Conservation (phyloP, 73 alveolate genomes). For the Uronychia setigera region DNA sequence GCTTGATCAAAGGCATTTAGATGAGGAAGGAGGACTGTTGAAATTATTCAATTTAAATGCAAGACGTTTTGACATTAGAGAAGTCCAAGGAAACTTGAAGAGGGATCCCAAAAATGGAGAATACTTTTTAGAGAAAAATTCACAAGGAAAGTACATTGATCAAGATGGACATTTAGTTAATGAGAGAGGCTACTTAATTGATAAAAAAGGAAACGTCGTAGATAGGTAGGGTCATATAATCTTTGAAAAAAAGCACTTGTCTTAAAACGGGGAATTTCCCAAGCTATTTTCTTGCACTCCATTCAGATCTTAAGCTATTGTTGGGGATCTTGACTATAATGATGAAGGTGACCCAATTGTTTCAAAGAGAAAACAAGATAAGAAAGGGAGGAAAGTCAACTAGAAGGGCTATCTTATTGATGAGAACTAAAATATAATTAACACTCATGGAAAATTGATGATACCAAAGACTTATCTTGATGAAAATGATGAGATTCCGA, state of each 20-base stretch:
- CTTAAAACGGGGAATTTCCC: slow-evolving; percentile 51
- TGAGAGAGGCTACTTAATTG: slow-evolving; percentile 36
- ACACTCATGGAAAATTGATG: slow-evolving; percentile 31
- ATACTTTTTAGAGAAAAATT: slow-evolving; percentile 5
- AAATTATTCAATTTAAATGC: slow-evolving; percentile 25
- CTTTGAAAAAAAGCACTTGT: slow-evolving; percentile 18
- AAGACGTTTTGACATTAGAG: slow-evolving; percentile 24
- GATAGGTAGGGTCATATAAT: slow-evolving; percentile 31
- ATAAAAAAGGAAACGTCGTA: slow-evolving; percentile 9
- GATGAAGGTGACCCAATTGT: slow-evolving; percentile 21
- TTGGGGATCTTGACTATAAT: slow-evolving; percentile 38
- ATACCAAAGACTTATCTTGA: slow-evolving; percentile 24
- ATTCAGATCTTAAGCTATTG: slow-evolving; percentile 28
- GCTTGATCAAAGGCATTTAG: slow-evolving; percentile 25
- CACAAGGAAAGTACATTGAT: slow-evolving; percentile 6
- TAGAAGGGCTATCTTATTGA: slow-evolving; percentile 31
- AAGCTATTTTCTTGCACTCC: slow-evolving; percentile 33
- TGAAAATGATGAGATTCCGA: slow-evolving; percentile 41
- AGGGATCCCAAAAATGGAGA: slow-evolving; percentile 27
- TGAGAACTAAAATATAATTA: slow-evolving; percentile 21
- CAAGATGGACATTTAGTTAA: slow-evolving; percentile 19
- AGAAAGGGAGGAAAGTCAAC: slow-evolving; percentile 36
- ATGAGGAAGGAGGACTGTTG: slow-evolving; percentile 47
- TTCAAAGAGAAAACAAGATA: slow-evolving; percentile 17
- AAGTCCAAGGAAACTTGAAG: slow-evolving; percentile 27